Evolutionary conservation across 2,329 filamentous ascomycete genomes (phyloP).

Genomic region (Penicillium olsonii): DNA sequence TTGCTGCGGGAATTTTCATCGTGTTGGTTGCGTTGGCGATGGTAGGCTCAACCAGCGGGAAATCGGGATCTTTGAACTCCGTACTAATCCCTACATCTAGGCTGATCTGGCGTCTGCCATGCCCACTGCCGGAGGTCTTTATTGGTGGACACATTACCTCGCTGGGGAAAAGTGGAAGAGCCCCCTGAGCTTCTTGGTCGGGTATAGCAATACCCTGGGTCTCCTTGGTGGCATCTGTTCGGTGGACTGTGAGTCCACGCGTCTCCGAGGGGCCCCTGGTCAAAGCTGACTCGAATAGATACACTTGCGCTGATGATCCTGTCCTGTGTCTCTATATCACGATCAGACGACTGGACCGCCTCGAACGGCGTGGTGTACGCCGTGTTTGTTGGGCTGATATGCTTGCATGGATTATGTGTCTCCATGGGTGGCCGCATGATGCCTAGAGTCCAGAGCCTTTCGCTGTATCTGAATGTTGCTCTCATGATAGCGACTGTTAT

Average conservation of each 20-base stretch:
- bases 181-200: slow-evolving; percentile 60
- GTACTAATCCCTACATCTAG: slow-evolving; percentile 22
- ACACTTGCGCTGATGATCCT: slow-evolving; percentile 41
- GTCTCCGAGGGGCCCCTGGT: not conserved
- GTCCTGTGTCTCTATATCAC: slow-evolving; percentile 59
- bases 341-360: slow-evolving; percentile 58
- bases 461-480: slow-evolving; percentile 57
- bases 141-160: slow-evolving; percentile 64
- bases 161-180: slow-evolving; percentile 56
- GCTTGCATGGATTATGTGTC: slow-evolving; percentile 57
- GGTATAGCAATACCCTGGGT: slow-evolving; percentile 63
- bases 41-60: slow-evolving; percentile 38
- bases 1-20: slow-evolving; percentile 58
- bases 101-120: slow-evolving; percentile 57
- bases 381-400: slow-evolving; percentile 57
- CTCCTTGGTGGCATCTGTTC: slow-evolving; percentile 63
- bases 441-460: slow-evolving; percentile 60
- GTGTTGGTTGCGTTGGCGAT: slow-evolving; percentile 62
- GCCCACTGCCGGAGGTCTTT: slow-evolving; percentile 61
- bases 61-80: too few relatives aligned
- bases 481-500: slow-evolving; percentile 60
- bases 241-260: slow-evolving; percentile 53
- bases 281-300: slow-evolving; percentile 19
- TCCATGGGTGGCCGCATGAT: slow-evolving; percentile 57
- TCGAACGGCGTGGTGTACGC: slow-evolving; percentile 59